phyloP scores from a whole-genome alignment of 495 filamentous ascomycete species.

The Lindgomyces ingoldianus region DNA sequence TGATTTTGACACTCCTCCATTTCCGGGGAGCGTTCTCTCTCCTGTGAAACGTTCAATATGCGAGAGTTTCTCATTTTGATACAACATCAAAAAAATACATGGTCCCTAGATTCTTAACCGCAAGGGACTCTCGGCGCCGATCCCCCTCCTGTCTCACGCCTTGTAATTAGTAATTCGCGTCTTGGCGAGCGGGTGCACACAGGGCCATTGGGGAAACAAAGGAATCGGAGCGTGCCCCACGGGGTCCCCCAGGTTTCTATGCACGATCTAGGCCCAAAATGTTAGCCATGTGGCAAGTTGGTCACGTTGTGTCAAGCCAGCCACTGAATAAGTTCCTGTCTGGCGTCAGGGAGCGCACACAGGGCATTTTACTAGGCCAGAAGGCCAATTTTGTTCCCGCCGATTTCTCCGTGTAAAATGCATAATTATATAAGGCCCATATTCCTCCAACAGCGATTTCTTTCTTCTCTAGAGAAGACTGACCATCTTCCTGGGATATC shows the following conservation, averaged over 20 bases:
- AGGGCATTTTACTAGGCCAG: background rate
- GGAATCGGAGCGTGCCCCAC: background rate
- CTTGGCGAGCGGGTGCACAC: background rate
- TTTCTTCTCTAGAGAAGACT: background rate
- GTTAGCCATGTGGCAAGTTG: background rate
- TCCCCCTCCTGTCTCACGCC: background rate
- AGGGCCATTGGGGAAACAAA: background rate
- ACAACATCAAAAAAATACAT: too few relatives aligned
- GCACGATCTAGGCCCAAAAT: background rate
- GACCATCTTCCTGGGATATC: too few relatives aligned
- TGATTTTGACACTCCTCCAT: too few relatives aligned
- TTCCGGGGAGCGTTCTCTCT: background rate
- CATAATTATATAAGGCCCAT: background rate
- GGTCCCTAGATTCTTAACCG: background rate
- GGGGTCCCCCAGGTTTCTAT: conserved; percentile 1
- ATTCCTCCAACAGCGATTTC: too few relatives aligned
- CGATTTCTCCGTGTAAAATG: background rate
- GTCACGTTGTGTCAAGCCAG: background rate
- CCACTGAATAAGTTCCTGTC: background rate
- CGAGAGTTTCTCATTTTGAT: too few relatives aligned
- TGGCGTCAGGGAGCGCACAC: background rate
- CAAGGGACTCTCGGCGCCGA: background rate
- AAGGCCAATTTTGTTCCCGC: background rate
- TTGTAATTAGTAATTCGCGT: background rate
- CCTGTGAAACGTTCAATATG: too few relatives aligned